Evolutionary conservation across 179 eudicot genomes (phyloP).

Genomic region (Corrigiola litoralis): DNA sequence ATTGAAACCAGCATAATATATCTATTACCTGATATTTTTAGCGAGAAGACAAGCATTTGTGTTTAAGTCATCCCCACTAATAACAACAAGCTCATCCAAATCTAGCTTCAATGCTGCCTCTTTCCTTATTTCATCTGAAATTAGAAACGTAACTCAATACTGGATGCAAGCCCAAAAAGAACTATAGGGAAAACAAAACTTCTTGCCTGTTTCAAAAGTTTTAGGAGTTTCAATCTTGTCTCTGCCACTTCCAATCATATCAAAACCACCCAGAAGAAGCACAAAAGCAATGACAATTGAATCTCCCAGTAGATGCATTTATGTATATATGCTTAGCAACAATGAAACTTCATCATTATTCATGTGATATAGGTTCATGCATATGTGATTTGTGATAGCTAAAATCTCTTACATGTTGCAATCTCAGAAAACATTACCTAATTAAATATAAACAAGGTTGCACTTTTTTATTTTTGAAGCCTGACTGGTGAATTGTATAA

Average conservation of each 20-base stretch:
- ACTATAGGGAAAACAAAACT: neutral
- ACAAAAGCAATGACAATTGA: too few species aligned
- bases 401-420: too few species aligned
- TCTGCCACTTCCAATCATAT: slow-evolving; percentile 16
- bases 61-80: slow-evolving; percentile 18
- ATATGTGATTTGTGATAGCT: too few species aligned
- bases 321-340: too few species aligned
- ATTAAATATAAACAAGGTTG: too few species aligned
- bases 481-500: too few species aligned
- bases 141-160: neutral
- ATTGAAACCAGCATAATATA: too few species aligned
- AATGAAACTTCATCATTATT: too few species aligned
- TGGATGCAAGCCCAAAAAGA: neutral
- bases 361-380: too few species aligned
- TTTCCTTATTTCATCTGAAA: slow-evolving; percentile 8
- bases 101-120: slow-evolving; percentile 12
- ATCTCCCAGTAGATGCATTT: too few species aligned
- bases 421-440: too few species aligned
- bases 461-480: too few species aligned
- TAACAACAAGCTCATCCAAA: slow-evolving; percentile 13
- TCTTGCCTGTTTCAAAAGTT: slow-evolving; percentile 8
- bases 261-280: slow-evolving; percentile 22
- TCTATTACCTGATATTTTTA: slow-evolving; percentile 13
- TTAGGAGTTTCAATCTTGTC: slow-evolving; percentile 18
- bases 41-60: slow-evolving; percentile 19